Evolutionary conservation across 805 yeast species (phyloP), one percentile per base, ranked within the genome.

Genomic region (Debaryomyces prosopidis): DNA sequence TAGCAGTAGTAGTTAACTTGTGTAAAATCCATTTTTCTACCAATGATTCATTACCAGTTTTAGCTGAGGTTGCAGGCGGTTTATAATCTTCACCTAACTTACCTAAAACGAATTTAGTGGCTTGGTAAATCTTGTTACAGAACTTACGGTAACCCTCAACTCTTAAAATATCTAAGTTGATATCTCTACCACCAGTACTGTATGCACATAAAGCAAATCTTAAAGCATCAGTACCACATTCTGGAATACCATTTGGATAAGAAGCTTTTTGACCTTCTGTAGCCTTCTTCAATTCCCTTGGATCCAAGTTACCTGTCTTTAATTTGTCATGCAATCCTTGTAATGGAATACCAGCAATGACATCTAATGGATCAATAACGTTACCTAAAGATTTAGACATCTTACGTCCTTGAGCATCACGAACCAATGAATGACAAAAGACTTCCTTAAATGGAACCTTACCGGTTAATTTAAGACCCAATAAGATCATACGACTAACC

Each of bases 81-180:
- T 69, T 65, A 69, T 89, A 94, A 63, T 84, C 96, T 20, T 81
- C 87, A 50, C 98, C 98, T 51, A 94, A 79, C 68, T 95, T 84
- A 83, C 91, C 83, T 70, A 94, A 76, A 36, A 90, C 98, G 63
- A 94, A 94, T 75, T 94, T 94, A 51, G 98, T 91, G 44, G 99
- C 99, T 75, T 94, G 98, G 79, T 89, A 94, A 59, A 94, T 94
- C 83, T 94, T 94, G 84, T 94, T 94, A 79, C 99, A 90, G 87
- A 94, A 94, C 80, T 94, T 94, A 74, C 99, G 84, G 84, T 94
- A 94, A 62, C 98, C 99, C 68, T 94, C 98, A 55, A 94, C 97
- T 74, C 98, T 87, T 66, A 89, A 76, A 58, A 94, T 90, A 66
- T 94, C 97, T 66, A 94, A 79, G 75, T 94, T 94, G 68, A 94